Percentiles rank a stretch among this genome's conserved stretches.
phyloP scores from a whole-genome alignment of 2,329 filamentous ascomycete genomes.

The Pseudogymnoascus sp. region DNA sequence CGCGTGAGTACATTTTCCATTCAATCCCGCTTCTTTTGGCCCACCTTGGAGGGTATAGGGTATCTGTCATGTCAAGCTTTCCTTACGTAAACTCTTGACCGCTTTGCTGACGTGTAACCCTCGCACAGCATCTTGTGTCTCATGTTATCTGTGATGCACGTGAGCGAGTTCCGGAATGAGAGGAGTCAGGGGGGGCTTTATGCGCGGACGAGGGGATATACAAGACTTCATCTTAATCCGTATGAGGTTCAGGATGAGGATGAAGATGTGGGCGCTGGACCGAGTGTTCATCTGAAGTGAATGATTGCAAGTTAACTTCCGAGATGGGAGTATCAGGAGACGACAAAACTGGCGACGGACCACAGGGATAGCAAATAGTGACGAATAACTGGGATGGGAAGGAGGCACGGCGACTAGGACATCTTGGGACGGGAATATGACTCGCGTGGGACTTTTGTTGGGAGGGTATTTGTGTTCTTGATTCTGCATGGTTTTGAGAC shows the following conservation, averaged over 20 bases:
- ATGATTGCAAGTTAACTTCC: not conserved
- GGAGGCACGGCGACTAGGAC: not conserved
- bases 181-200: not conserved
- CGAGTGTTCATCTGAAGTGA: not conserved
- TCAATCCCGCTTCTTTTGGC: not conserved
- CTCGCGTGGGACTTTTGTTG: not conserved
- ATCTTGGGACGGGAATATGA: not conserved
- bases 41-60: not conserved
- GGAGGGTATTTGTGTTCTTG: not conserved
- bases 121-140: not conserved
- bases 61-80: not conserved
- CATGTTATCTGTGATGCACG: not conserved
- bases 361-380: not conserved
- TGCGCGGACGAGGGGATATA: not conserved
- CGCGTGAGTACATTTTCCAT: not conserved
- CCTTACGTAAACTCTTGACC: not conserved
- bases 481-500: not conserved
- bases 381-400: not conserved
- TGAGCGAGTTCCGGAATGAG: not conserved
- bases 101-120: not conserved
- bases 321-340: not conserved
- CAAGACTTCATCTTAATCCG: not conserved
- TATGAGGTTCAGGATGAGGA: conserved; percentile 6
- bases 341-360: not conserved
- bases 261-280: not conserved